A percentile compares a stretch with the other conserved stretches of the same genome.
These are phyloP conservation scores for Aechmea fasciata DNA, from an alignment of 176 grass and related monocot species.

Conservation along the genomic window DNA sequence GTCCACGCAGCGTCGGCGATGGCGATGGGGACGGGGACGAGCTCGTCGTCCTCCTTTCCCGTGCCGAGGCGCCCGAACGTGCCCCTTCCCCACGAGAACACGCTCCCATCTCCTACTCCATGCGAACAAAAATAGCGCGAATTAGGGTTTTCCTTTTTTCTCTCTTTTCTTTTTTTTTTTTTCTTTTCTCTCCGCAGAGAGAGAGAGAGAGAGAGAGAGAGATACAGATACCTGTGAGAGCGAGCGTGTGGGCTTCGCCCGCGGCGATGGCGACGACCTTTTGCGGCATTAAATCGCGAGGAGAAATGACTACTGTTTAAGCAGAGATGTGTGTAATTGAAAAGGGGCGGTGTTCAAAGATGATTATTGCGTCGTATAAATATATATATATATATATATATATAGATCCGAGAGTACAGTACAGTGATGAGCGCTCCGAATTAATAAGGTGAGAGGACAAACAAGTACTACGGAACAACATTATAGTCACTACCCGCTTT, in stretches of 20 bases:
- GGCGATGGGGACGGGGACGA: constrained; percentile 44
- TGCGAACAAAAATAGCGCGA: constrained; percentile 6
- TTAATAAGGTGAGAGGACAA: too few relatives aligned
- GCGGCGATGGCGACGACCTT: constrained; percentile 68
- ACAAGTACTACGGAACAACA: too few relatives aligned
- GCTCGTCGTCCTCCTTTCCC: constrained; percentile 56
- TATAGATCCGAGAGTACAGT: too few relatives aligned
- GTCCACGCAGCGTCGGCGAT: background rate
- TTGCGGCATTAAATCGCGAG: constrained; percentile 36
- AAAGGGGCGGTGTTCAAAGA: constrained; percentile 6
- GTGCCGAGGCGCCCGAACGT: constrained; percentile 82
- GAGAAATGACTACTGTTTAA: background rate
- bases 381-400: too few relatives aligned
- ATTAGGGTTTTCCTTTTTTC: background rate
- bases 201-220: background rate
- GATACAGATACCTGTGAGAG: constrained; percentile 39
- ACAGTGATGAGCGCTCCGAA: too few relatives aligned
- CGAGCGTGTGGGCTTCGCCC: constrained; percentile 95
- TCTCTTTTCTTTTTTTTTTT: too few relatives aligned
- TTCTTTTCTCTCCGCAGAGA: background rate
- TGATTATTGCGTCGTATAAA: background rate
- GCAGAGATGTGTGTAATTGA: background rate
- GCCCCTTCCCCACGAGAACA: constrained; percentile 86
- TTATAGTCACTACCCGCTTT: too few relatives aligned
- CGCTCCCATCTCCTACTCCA: constrained; percentile 54